phyloP scores from a whole-genome alignment of 495 filamentous ascomycete genomes.

The Penicillium ochrochloron region DNA sequence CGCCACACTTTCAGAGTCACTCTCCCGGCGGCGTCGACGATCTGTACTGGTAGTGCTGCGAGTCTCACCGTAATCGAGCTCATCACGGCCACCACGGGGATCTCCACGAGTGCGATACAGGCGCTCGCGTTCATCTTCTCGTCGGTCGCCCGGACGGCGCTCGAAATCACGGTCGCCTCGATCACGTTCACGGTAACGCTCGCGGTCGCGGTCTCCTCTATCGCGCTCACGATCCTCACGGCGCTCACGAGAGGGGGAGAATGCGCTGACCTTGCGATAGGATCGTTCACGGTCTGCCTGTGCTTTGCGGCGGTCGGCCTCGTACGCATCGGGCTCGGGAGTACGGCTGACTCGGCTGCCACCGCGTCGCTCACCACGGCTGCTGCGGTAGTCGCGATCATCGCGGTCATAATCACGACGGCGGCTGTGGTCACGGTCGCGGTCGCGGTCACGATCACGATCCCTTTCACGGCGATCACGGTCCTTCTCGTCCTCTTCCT shows the following conservation, averaged over 20 bases:
- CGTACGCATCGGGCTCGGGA: constrained; percentile 85
- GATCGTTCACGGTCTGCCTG: constrained; percentile 86
- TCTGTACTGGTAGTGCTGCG: constrained; percentile 64
- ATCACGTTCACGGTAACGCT: constrained; percentile 63
- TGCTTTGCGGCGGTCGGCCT: constrained; percentile 84
- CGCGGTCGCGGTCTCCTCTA: constrained; percentile 59
- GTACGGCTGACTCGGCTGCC: constrained; percentile 68
- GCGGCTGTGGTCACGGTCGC: constrained; percentile 64
- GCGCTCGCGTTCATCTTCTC: constrained; percentile 84
- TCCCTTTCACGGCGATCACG: constrained; percentile 64
- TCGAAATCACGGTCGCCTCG: constrained; percentile 63
- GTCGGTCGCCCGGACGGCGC: constrained; percentile 41
- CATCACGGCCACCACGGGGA: constrained; percentile 72
- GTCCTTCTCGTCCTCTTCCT: constrained; percentile 87
- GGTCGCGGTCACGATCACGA: constrained; percentile 63
- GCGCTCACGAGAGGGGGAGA: constrained; percentile 53
- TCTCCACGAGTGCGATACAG: constrained; percentile 83
- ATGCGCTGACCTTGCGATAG: constrained; percentile 76
- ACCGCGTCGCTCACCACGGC: constrained; percentile 60
- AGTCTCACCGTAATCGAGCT: constrained; percentile 83
- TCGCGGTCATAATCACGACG: constrained; percentile 59
- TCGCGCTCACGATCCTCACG: constrained; percentile 65
- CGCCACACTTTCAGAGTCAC: constrained; percentile 71
- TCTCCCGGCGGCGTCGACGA: constrained; percentile 65
- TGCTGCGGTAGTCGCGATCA: constrained; percentile 52